Conservation (phyloP, 768 basidiomycete genomes). For the Tulasnella sp. region DNA sequence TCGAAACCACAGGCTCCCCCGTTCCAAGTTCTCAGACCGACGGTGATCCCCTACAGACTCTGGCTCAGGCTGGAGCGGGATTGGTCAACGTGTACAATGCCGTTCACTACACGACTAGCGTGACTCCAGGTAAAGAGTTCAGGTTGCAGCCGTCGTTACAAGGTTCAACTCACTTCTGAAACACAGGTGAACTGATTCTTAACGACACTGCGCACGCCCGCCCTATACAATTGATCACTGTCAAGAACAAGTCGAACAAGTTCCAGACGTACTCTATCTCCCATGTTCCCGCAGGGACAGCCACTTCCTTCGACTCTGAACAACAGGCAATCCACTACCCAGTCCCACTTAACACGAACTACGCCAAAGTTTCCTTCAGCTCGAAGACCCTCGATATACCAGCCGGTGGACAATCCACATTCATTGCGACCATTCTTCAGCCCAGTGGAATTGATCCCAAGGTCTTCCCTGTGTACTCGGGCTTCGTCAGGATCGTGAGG, state of each 20-base stretch:
- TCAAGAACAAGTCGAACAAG: conserved; percentile 44
- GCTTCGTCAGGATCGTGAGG: conserved; percentile 42
- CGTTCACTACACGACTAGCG: conserved; percentile 28
- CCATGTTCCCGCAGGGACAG: conserved; percentile 52
- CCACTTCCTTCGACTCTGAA: conserved; percentile 38
- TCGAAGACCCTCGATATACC: conserved; percentile 38
- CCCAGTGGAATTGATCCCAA: conserved; percentile 38
- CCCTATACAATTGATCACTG: conserved; percentile 25
- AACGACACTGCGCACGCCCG: conserved; percentile 35
- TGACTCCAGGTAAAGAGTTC: conserved; percentile 26
- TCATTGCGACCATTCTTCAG: conserved; percentile 41
- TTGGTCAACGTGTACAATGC: conserved; percentile 33
- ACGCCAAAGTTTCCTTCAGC: conserved; percentile 43
- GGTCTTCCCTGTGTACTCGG: conserved; percentile 52
- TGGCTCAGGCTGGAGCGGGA: conserved; percentile 25
- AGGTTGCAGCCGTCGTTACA: no score
- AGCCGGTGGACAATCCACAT: conserved; percentile 38
- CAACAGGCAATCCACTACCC: conserved; percentile 41
- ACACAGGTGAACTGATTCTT: conserved; percentile 30
- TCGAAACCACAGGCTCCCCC: conserved; percentile 24
- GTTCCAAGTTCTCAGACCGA: conserved; percentile 20
- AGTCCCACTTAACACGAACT: conserved; percentile 40
- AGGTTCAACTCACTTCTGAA: background rate
- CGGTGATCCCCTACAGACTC: conserved; percentile 21
- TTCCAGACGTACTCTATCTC: conserved; percentile 42